These are phyloP conservation scores for Leptoxyphium fumago DNA, from an alignment of 2,329 filamentous ascomycete genomes.

Conservation along the genomic window DNA sequence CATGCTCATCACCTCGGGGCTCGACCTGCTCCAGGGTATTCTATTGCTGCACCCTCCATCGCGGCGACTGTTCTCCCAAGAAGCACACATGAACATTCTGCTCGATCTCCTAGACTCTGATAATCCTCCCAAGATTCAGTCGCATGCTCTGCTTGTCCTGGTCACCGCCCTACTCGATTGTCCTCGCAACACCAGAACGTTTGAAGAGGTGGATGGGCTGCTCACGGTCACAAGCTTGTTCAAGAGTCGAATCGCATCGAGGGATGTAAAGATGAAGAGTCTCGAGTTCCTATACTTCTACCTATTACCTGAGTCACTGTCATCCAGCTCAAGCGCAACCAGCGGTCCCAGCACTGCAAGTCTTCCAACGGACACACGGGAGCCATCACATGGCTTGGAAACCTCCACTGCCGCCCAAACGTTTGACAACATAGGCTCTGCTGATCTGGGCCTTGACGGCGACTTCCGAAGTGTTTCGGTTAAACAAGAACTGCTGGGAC, in stretches of 20 bases:
- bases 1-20: conserved; percentile 69
- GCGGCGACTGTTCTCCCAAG: conserved; percentile 70
- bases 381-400: conserved; percentile 8
- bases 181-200: conserved; percentile 77
- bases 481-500: conserved; percentile 65
- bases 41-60: conserved; percentile 83
- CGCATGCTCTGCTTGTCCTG: conserved; percentile 74
- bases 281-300: conserved; percentile 98
- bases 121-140: conserved; percentile 86
- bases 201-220: conserved; percentile 82
- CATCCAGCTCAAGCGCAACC: conserved; percentile 2
- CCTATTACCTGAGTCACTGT: conserved; percentile 70
- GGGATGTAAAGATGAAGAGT: conserved; percentile 88
- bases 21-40: conserved; percentile 79
- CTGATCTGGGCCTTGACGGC: conserved; percentile 20
- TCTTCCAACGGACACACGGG: conserved; percentile 12
- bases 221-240: conserved; percentile 85
- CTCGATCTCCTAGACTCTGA: conserved; percentile 83
- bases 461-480: conserved; percentile 57
- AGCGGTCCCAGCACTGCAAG: conserved; percentile 15
- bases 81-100: conserved; percentile 92
- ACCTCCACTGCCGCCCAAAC: conserved; percentile 17
- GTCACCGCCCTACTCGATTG: conserved; percentile 78
- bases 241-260: conserved; percentile 70
- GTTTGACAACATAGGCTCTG: conserved; percentile 18